Conservation (phyloP, 129 eudicot genomes). For the Chrysanthemum lavandulifolium region DNA sequence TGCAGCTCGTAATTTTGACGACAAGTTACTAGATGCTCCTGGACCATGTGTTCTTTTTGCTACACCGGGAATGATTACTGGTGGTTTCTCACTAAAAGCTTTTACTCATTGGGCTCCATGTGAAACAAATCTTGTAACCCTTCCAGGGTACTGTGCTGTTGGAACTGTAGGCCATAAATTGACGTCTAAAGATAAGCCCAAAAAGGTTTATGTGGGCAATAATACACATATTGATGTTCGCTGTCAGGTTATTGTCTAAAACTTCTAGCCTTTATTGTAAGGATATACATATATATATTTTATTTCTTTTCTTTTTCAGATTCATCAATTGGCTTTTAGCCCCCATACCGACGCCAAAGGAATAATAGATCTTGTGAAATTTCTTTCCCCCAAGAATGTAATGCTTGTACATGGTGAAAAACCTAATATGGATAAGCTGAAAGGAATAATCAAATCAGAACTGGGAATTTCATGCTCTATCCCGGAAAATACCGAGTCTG, state of each 20-base stretch:
- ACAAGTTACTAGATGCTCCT: conserved; percentile 74
- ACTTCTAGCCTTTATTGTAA: neutral
- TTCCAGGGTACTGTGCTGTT: conserved; percentile 91
- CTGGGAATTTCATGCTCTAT: conserved; percentile 51
- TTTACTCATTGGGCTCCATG: conserved; percentile 93
- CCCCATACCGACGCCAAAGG: conserved; percentile 96
- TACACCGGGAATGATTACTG: conserved; percentile 92
- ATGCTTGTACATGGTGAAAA: conserved; percentile 90
- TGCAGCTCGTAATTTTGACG: conserved; percentile 76
- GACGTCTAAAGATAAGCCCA: conserved; percentile 62
- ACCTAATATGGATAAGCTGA: conserved; percentile 65
- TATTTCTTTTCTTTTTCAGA: conserved; percentile 35
- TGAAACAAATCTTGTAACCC: conserved; percentile 71
- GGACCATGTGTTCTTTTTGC: conserved; percentile 99
- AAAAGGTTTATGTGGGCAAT: conserved; percentile 54
- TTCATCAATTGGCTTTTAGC: conserved; percentile 88
- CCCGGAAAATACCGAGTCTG: conserved; percentile 73
- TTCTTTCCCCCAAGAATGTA: conserved; percentile 87
- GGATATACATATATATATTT: neutral
- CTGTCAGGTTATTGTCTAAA: conserved; percentile 53
- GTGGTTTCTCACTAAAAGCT: conserved; percentile 94
- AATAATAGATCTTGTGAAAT: conserved; percentile 85
- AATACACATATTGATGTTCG: conserved; percentile 72
- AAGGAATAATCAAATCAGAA: conserved; percentile 62
- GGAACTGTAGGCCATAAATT: conserved; percentile 85